These are phyloP conservation scores for Ceratocystis albifundus DNA, from an alignment of 2,329 filamentous ascomycete genomes.

Conservation along the genomic window DNA sequence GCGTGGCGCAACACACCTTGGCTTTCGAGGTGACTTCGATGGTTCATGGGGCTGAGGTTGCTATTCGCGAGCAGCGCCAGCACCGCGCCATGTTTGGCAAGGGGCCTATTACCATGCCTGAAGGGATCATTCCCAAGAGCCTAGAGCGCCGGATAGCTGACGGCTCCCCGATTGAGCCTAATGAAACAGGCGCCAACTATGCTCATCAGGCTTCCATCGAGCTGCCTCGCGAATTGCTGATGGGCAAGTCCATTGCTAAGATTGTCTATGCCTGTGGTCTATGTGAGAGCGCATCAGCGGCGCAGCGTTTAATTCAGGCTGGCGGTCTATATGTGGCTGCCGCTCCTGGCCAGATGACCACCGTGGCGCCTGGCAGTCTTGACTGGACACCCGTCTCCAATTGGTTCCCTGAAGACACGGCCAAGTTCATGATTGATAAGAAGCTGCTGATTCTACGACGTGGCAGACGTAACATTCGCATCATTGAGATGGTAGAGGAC, in stretches of 20 bases:
- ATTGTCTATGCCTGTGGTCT: conserved; percentile 52
- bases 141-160: conserved; percentile 21
- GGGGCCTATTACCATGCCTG: conserved; percentile 18
- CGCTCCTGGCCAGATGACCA: conserved; percentile 33
- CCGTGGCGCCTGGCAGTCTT: conserved; percentile 40
- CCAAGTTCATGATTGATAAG: conserved; percentile 49
- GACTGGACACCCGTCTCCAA: conserved; percentile 51
- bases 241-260: conserved; percentile 43
- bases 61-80: conserved; percentile 47
- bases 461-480: conserved; percentile 52
- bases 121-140: conserved; percentile 19
- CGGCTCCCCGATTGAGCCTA: conserved; percentile 18
- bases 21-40: conserved; percentile 73
- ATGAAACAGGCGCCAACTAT: conserved; percentile 33
- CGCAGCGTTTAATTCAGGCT: conserved; percentile 43
- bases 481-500: conserved; percentile 49
- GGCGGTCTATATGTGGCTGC: conserved; percentile 52
- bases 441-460: conserved; percentile 49
- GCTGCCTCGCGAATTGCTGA: conserved; percentile 47
- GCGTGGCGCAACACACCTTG: conserved; percentile 70
- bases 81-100: conserved; percentile 42
- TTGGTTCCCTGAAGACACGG: conserved; percentile 46
- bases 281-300: conserved; percentile 44
- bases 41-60: conserved; percentile 58
- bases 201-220: conserved; percentile 44